phyloP scores from a whole-genome alignment of 345 rosid species.

The Syzygium jambos region DNA sequence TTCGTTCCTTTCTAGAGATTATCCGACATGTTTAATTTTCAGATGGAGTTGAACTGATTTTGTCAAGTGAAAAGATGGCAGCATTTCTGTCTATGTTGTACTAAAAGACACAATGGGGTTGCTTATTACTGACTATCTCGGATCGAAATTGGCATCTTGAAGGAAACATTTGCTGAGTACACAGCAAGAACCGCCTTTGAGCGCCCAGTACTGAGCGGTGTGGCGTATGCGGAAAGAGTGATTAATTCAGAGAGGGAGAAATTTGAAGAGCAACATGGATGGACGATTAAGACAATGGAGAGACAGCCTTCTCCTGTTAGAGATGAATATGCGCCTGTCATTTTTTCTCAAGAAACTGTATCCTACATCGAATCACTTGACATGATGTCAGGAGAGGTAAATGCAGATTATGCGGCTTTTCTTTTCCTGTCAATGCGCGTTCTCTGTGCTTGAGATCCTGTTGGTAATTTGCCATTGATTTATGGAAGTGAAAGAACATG shows the following conservation, averaged over 20 bases:
- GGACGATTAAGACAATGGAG: conserved; percentile 93
- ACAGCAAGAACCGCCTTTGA: conserved; percentile 95
- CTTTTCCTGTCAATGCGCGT: neutral
- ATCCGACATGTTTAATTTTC: neutral
- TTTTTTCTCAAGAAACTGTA: conserved; percentile 85
- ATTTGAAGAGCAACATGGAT: conserved; percentile 76
- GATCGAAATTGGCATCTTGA: neutral
- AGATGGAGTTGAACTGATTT: neutral
- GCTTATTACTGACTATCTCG: neutral
- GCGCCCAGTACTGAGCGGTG: conserved; percentile 91
- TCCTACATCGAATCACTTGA: conserved; percentile 90
- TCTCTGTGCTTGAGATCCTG: neutral
- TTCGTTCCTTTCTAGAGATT: neutral
- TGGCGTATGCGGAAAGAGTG: conserved; percentile 86
- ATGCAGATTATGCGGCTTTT: neutral
- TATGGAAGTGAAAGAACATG: neutral
- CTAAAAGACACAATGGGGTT: neutral
- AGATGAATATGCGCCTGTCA: conserved; percentile 96
- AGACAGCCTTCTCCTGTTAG: conserved; percentile 74
- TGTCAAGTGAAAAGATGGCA: neutral
- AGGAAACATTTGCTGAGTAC: conserved; percentile 97
- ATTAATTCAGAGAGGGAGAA: conserved; percentile 52
- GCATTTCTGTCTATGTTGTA: neutral
- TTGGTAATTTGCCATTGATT: neutral
- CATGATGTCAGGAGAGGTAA: conserved; percentile 99